These are phyloP conservation scores for Carallia brachiata DNA, from an alignment of 345 rosid genomes.

Conservation along the genomic window DNA sequence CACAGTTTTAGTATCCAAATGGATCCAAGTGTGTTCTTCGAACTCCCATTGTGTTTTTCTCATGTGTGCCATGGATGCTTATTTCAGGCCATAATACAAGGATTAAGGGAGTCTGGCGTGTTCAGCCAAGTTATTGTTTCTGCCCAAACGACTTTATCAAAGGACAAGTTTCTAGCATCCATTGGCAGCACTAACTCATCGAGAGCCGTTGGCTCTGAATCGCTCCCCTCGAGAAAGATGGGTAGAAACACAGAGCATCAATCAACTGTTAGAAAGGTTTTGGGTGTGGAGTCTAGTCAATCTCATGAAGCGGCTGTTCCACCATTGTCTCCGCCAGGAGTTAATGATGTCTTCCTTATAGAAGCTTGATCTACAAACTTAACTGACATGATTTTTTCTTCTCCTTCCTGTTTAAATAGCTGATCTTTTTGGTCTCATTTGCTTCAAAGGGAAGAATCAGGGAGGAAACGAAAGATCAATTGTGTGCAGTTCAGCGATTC, in stretches of 20 bases:
- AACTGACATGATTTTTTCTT: conserved; percentile 11
- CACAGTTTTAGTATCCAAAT: background rate
- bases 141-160: conserved; percentile 23
- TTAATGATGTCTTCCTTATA: conserved; percentile 23
- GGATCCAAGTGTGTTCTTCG: no score
- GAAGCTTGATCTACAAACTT: conserved; percentile 23
- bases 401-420: conserved; percentile 18
- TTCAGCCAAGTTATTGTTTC: conserved; percentile 26
- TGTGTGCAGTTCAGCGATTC: conserved; percentile 24
- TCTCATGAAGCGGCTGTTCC: conserved; percentile 27
- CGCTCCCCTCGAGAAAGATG: conserved; percentile 15
- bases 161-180: conserved; percentile 29
- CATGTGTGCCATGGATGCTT: background rate
- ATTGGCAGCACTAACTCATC: conserved; percentile 23
- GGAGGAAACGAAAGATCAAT: conserved; percentile 28
- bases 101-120: conserved; percentile 28
- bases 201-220: conserved; percentile 19
- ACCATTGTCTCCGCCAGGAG: conserved; percentile 40
- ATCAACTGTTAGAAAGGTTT: conserved; percentile 23
- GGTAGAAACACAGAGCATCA: conserved; percentile 7
- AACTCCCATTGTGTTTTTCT: background rate
- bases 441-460: conserved; percentile 35
- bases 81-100: conserved; percentile 30
- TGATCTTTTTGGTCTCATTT: conserved; percentile 10
- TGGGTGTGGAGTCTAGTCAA: conserved; percentile 5